phyloP scores from a whole-genome alignment of 2,329 filamentous ascomycete species.

The Scedosporium boydii region DNA sequence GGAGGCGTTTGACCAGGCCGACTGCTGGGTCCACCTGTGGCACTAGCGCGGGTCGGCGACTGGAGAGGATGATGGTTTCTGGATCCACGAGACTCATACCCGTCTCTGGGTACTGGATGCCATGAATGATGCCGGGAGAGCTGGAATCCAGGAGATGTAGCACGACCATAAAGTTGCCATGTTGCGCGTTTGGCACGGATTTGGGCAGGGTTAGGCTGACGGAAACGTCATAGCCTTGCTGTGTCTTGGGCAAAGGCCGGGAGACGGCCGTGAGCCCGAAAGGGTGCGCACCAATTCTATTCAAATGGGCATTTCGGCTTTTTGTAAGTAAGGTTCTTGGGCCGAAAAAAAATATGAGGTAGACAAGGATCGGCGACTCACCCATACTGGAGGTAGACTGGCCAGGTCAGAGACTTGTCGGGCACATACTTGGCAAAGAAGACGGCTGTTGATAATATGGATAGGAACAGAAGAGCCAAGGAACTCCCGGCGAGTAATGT shows the following conservation, averaged over 20 bases:
- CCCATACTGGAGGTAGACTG: conserved; percentile 51
- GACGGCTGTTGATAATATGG: conserved; percentile 37
- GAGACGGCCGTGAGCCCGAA: conserved; percentile 40
- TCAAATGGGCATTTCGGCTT: not conserved
- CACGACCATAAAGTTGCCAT: conserved; percentile 93
- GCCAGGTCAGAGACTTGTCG: conserved; percentile 40
- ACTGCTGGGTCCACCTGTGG: conserved; percentile 69
- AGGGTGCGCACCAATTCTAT: conserved; percentile 36
- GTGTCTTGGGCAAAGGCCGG: conserved; percentile 47
- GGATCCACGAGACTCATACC: conserved; percentile 22
- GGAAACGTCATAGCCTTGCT: conserved; percentile 77
- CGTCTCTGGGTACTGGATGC: conserved; percentile 12
- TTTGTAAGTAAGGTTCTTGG: not conserved
- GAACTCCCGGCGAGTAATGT: conserved; percentile 33
- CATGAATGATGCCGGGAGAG: not conserved
- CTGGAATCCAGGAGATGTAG: conserved; percentile 54
- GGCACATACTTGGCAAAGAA: conserved; percentile 50
- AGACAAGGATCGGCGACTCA: conserved; percentile 19
- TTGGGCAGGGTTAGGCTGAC: conserved; percentile 69
- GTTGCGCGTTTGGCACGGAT: conserved; percentile 62
- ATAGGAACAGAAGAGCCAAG: conserved; percentile 34
- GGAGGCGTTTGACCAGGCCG: conserved; percentile 47
- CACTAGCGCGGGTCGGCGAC: conserved; percentile 66
- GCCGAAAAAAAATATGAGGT: not conserved
- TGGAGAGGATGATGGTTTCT: conserved; percentile 44